phyloP scores from a whole-genome alignment of 2,329 filamentous ascomycete genomes.

The Thelonectria blattea region DNA sequence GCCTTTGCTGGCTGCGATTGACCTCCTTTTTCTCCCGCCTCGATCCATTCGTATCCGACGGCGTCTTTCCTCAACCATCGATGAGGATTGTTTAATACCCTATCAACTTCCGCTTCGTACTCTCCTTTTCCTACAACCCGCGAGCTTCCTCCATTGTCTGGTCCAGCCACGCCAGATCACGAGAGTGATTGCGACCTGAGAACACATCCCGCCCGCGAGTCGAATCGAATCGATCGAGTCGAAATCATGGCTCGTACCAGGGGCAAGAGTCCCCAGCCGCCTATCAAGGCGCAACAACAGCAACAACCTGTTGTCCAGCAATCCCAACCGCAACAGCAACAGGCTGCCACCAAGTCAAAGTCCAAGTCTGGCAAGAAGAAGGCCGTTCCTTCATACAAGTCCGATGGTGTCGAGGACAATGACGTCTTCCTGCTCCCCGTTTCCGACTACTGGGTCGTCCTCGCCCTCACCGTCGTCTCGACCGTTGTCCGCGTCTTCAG shows the following conservation, averaged over 20 bases:
- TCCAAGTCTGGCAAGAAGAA: slow-evolving; percentile 39
- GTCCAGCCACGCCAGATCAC: slow-evolving; percentile 7
- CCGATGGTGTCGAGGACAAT: slow-evolving; percentile 83
- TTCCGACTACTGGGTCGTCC: slow-evolving; percentile 81
- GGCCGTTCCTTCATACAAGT: slow-evolving; percentile 66
- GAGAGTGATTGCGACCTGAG: slow-evolving; percentile 19
- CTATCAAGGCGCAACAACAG: slow-evolving; percentile 27
- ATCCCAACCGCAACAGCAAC: slow-evolving; percentile 18
- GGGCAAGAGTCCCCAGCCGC: slow-evolving; percentile 47
- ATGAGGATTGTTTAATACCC: slow-evolving; percentile 36
- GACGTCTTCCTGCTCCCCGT: slow-evolving; percentile 87
- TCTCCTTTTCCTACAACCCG: slow-evolving; percentile 18
- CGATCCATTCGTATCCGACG: slow-evolving; percentile 13
- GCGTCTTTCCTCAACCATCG: slow-evolving; percentile 18
- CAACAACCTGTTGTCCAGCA: slow-evolving; percentile 27
- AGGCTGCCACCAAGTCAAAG: slow-evolving; percentile 21
- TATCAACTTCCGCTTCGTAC: slow-evolving; percentile 24
- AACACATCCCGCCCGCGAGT: slow-evolving; percentile 15
- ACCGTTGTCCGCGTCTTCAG: slow-evolving; percentile 86
- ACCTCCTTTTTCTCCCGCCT: slow-evolving; percentile 18
- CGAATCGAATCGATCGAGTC: slow-evolving; percentile 16
- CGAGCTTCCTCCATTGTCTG: slow-evolving; percentile 13
- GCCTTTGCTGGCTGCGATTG: slow-evolving; percentile 24
- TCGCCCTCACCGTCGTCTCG: slow-evolving; percentile 75
- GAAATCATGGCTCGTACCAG: slow-evolving; percentile 45